Conservation (phyloP, 176 grass and related monocot genomes). For the Cenchrus americanus region DNA sequence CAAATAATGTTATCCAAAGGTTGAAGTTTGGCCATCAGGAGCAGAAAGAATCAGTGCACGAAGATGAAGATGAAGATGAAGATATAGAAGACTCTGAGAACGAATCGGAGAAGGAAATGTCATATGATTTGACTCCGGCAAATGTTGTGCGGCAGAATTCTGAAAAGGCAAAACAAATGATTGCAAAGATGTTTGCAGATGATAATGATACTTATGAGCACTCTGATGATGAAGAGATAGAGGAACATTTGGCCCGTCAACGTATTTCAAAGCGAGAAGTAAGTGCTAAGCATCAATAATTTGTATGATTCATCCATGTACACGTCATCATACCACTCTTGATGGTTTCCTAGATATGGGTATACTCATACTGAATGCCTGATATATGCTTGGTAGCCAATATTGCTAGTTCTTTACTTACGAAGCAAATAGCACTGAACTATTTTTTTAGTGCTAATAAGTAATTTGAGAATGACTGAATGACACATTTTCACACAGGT, state of each 20-base stretch:
- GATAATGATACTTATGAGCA: slow-evolving; percentile 79
- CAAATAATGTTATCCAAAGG: slow-evolving; percentile 78
- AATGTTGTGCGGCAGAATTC: slow-evolving; percentile 63
- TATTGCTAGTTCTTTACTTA: slow-evolving; percentile 11
- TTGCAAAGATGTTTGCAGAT: slow-evolving; percentile 77
- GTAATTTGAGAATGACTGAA: slow-evolving; percentile 24
- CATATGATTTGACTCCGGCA: slow-evolving; percentile 49
- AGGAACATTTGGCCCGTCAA: slow-evolving; percentile 67
- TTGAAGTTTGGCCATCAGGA: slow-evolving; percentile 65
- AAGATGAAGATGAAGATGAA: slow-evolving; percentile 62
- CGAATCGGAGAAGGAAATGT: slow-evolving; percentile 59
- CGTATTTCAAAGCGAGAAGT: slow-evolving; percentile 67
- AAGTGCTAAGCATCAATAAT: slow-evolving; percentile 37
- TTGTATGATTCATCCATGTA: background rate
- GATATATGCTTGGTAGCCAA: background rate
- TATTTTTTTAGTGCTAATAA: slow-evolving; percentile 22
- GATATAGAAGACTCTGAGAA: slow-evolving; percentile 55
- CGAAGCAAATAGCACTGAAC: background rate
- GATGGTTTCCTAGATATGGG: background rate
- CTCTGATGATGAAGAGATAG: slow-evolving; percentile 95
- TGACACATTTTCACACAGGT: slow-evolving; percentile 35
- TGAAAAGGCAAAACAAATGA: slow-evolving; percentile 89
- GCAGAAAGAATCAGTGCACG: slow-evolving; percentile 56
- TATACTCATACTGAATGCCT: background rate
- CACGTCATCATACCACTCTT: background rate